Percentiles rank a stretch among this genome's conserved stretches.
These are phyloP conservation scores for Boletus edulis DNA, from an alignment of 768 basidiomycete genomes.

Conservation along the genomic window DNA sequence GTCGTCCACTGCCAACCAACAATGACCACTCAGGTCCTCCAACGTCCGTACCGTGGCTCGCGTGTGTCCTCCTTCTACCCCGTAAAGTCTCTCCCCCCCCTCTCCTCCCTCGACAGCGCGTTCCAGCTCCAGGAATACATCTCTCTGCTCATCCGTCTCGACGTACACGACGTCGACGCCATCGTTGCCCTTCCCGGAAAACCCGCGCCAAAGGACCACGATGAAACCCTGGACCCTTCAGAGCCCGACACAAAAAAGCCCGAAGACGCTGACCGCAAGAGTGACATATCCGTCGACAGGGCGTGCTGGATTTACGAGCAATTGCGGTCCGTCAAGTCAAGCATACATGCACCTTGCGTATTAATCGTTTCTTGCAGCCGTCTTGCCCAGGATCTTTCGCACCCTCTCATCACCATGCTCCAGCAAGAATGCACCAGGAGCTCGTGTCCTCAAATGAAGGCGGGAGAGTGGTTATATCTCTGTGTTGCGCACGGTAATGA, in stretches of 20 bases:
- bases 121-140: conserved; percentile 97
- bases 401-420: conserved; percentile 79
- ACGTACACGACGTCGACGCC: conserved; percentile 84
- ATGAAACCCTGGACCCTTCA: conserved; percentile 23
- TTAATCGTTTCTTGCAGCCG: conserved; percentile 47
- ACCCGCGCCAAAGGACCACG: conserved; percentile 23
- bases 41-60: conserved; percentile 73
- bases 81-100: conserved; percentile 63
- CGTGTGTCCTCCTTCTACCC: conserved; percentile 81
- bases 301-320: conserved; percentile 84
- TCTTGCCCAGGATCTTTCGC: conserved; percentile 82
- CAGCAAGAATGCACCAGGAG: conserved; percentile 85
- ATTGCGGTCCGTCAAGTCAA: conserved; percentile 39
- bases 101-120: conserved; percentile 80
- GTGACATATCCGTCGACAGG: conserved; percentile 67
- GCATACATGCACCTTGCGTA: neutral
- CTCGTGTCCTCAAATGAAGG: conserved; percentile 96
- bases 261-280: conserved; percentile 32
- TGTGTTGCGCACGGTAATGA: conserved; percentile 94
- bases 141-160: conserved; percentile 75
- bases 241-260: conserved; percentile 31
- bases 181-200: conserved; percentile 77
- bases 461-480: conserved; percentile 96
- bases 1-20: neutral
- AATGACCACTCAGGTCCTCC: conserved; percentile 35